Base-by-base conservation (phyloP, 495 filamentous ascomycete genomes). In the Aspergillus affinis region DNA sequence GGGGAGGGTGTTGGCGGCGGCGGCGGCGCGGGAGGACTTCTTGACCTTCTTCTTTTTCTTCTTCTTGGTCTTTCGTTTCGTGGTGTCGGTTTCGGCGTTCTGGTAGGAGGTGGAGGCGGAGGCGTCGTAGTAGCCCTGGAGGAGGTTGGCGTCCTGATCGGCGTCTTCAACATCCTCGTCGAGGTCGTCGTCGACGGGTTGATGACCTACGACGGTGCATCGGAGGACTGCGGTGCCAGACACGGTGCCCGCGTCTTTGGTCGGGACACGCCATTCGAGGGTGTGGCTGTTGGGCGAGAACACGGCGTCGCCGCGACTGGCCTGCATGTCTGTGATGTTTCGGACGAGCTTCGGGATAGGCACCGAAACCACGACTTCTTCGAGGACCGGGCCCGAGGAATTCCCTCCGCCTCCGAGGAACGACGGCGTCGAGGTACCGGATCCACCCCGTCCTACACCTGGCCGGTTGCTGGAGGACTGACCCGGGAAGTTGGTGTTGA, bases 211-310 rank as follows among this genome's bases (percentile, higher is more conserved):
- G 6, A 94, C 87, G 3, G 89, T 91, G 68, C 91, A 95, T 45
- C 90, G 82, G 48, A 97, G 75, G 6, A 90, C 91, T 8, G 91
- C 87, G 5, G 80, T 85, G 15, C 89, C 90, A 1, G 80, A 73
- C 12, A 83, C 72, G 0, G 83, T 81, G 5, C 80, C 78, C 4
- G 81, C 79, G 45, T 88, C 85, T 72, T 89, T 90, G 18, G 83
- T 84, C 0, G 87, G 85, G 48, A 99, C 84, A 32, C 84, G 82
- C 94, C 94, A 99, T 69, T 95, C 90, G 3, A 99, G 79, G 3
- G 81, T 70, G 44, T 81, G 79, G 32, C 87, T 90, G n/a, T 82
- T 83, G 8, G 88, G 86, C 21, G 82, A 84, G 72, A 89, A 97
- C 46, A 83, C 83, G 2, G 91, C 90, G 56, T 99, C 94, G 21